These are phyloP conservation scores for Spizellomyces punctatus DNA, from an alignment of 192 early-diverging fungal genomes.

Conservation along the genomic window DNA sequence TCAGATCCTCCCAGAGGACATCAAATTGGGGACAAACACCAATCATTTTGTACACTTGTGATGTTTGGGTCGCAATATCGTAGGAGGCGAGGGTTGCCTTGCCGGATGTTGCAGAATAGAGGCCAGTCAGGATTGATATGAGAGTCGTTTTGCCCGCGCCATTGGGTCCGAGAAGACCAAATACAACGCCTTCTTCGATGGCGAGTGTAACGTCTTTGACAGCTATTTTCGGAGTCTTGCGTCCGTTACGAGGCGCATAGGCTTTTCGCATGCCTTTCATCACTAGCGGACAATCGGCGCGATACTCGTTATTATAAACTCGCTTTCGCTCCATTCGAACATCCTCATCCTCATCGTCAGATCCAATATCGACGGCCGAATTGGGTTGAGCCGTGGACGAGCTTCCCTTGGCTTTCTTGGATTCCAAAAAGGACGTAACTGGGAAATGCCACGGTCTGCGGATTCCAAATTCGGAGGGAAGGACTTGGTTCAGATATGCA, in stretches of 20 bases:
- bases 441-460: conserved; percentile 67
- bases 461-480: conserved; percentile 69
- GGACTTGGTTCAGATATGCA: conserved; percentile 39
- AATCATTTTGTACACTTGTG: conserved; percentile 62
- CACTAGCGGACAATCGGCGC: conserved; percentile 56
- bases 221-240: conserved; percentile 52
- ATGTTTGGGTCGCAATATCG: conserved; percentile 56
- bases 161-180: conserved; percentile 68
- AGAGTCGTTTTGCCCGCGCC: conserved; percentile 79
- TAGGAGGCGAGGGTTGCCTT: conserved; percentile 62
- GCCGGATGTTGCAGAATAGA: conserved; percentile 64
- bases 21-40: conserved; percentile 80
- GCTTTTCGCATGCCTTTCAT: conserved; percentile 68
- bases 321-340: conserved; percentile 61
- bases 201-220: conserved; percentile 70
- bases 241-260: conserved; percentile 35
- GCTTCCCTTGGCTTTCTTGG: not conserved
- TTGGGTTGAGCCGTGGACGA: conserved; percentile 4
- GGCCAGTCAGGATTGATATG: conserved; percentile 72
- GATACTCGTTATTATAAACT: conserved; percentile 42
- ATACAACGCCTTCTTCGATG: conserved; percentile 56
- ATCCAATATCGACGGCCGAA: conserved; percentile 50
- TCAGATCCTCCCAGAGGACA: conserved; percentile 76
- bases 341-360: conserved; percentile 62
- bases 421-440: conserved; percentile 39